Evolutionary conservation across 345 rosid genomes (phyloP).

Genomic region (Erodium maritimum): DNA sequence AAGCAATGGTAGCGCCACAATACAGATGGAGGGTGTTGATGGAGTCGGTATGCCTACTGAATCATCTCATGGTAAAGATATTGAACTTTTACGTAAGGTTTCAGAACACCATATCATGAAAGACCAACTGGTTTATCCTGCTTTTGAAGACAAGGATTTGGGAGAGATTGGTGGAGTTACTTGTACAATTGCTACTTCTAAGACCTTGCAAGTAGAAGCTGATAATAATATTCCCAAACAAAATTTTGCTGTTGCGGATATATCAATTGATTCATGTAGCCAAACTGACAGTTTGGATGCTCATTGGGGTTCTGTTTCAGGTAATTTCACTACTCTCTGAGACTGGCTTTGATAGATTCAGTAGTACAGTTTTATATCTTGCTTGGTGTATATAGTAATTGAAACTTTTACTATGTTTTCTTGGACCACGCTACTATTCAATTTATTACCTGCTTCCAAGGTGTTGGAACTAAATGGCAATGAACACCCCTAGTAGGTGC

Average conservation of each 20-base stretch:
- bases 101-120: constrained; percentile 20
- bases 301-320: constrained; percentile 59
- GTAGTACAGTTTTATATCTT: neutral
- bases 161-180: constrained; percentile 12
- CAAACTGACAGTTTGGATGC: constrained; percentile 50
- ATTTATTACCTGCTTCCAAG: too few relatives aligned
- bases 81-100: constrained; percentile 23
- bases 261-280: constrained; percentile 35
- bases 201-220: constrained; percentile 14
- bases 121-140: constrained; percentile 15
- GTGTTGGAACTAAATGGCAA: too few relatives aligned
- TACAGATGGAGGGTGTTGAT: too few relatives aligned
- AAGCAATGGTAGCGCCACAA: too few relatives aligned
- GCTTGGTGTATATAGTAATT: neutral
- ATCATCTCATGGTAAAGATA: neutral
- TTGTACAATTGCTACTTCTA: constrained; percentile 10
- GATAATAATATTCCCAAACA: constrained; percentile 10
- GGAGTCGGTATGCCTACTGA: too few relatives aligned
- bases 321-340: constrained; percentile 12
- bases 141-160: constrained; percentile 12
- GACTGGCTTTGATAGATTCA: neutral
- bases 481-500: too few relatives aligned
- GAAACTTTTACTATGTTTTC: neutral
- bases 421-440: neutral
- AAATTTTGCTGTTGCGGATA: constrained; percentile 22